Evolutionary conservation across 1,139 yeast genomes (phyloP), one percentile per base, ranked within the genome.

Genomic region (Yamadazyma atmosphaerica): DNA sequence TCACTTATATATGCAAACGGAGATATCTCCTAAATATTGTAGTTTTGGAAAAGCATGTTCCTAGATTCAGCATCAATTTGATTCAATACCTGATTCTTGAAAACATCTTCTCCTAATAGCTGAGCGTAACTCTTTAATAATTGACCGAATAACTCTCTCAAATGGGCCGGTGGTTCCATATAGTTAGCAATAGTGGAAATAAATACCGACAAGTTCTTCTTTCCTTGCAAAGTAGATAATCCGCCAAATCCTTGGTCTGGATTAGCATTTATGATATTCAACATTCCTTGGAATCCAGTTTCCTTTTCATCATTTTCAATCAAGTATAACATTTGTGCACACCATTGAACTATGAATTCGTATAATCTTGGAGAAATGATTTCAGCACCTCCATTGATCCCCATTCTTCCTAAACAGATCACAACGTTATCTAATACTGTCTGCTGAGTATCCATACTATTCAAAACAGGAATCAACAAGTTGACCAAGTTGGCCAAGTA

Each of bases 321-420:
- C 43, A 85, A 68, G 46, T 76, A 75, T 50, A 75, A 56, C 72
- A 86, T 81, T 40, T 77, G 78, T 11, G 76, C 65, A 45, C 88
- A 77, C 95, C 95, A 88, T 33, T 70, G 68, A 18, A 68, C 59
- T 17, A 83, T 71, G 52, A 83, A 79, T 47, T 79, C 77, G 0
- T 74, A 59, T 27, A 86, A 52, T 43, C 81, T 76, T 2, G 81
- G 76, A 0, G 85, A 75, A 8, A 71, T 42, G 34, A 82, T 68
- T 15, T 77, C 79, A 17, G 77, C 79, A 3, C 92, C 81, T 27
- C 79, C 77, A 39, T 74, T 65, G 26, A 82, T 60, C 3, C 96
- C 96, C 56, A 90, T 67, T 49, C 98, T 76, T n/a, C 98, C 98
- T 41, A 92, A 68, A 31, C 98, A 85, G 40, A 89, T 86, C n/a